Evolutionary conservation across 768 basidiomycete genomes (phyloP).

Genomic region (Cystofilobasidium capitatum): DNA sequence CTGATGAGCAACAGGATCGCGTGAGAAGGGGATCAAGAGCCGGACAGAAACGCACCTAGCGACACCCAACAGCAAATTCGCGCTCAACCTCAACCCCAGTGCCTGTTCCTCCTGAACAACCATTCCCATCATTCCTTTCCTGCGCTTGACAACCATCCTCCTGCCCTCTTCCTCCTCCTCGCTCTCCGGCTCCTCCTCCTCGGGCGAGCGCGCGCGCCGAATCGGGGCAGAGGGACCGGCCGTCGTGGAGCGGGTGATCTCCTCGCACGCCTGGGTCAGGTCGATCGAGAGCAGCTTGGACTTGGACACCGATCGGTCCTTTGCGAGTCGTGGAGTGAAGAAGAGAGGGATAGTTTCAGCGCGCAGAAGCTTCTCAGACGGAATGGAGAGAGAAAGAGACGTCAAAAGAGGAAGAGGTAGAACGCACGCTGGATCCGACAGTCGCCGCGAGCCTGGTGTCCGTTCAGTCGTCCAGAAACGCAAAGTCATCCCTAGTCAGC

Average conservation of each 20-base stretch:
- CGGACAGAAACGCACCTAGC: constrained; percentile 6
- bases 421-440: constrained; percentile 20
- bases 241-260: constrained; percentile 1
- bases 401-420: neutral
- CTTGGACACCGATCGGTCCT: constrained; percentile 21
- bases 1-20: neutral
- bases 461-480: no score
- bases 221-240: neutral
- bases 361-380: neutral
- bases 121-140: neutral
- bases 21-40: neutral
- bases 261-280: constrained; percentile 15
- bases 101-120: neutral
- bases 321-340: neutral
- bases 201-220: neutral
- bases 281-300: constrained; percentile 17
- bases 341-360: neutral
- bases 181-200: neutral
- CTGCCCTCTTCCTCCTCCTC: neutral
- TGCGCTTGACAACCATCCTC: constrained; percentile 1
- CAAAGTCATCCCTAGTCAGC: no score
- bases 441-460: constrained; percentile 22
- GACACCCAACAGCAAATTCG: constrained; percentile 21
- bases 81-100: constrained; percentile 20
- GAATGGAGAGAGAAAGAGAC: neutral